Evolutionary conservation across 208 protist species (phyloP).

Genomic region (Crithidia bombi): DNA sequence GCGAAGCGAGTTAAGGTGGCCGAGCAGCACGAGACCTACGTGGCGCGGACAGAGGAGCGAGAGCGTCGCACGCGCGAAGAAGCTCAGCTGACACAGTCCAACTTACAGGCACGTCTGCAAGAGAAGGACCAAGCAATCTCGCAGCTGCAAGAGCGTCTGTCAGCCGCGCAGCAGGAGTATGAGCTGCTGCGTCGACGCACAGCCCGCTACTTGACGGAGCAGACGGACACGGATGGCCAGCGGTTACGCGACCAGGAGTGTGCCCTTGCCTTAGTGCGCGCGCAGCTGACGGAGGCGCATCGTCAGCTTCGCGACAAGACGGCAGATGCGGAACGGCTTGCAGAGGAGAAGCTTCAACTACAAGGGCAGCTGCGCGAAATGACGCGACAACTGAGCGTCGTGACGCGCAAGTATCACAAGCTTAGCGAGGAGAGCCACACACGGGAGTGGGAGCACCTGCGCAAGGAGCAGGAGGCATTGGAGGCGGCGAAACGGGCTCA

Average conservation of each 20-base stretch:
- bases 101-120: conserved; percentile 53
- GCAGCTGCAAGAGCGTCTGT: conserved; percentile 54
- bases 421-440: conserved; percentile 48
- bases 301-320: conserved; percentile 38
- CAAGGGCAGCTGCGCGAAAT: conserved; percentile 44
- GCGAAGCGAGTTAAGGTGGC: conserved; percentile 68
- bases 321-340: conserved; percentile 21
- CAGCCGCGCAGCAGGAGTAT: conserved; percentile 69
- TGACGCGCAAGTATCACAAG: conserved; percentile 43
- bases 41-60: conserved; percentile 63
- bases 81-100: conserved; percentile 41
- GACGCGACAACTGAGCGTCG: conserved; percentile 35
- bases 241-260: conserved; percentile 46
- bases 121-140: conserved; percentile 55
- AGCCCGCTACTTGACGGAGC: conserved; percentile 41
- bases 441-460: conserved; percentile 40
- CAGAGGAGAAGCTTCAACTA: conserved; percentile 41
- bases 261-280: conserved; percentile 38
- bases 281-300: conserved; percentile 46
- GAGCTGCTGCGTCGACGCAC: conserved; percentile 59
- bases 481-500: conserved; percentile 16
- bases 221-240: conserved; percentile 36
- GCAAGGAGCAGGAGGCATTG: conserved; percentile 28
- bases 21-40: conserved; percentile 82
- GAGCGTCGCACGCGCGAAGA: conserved; percentile 63